A percentile compares a stretch with the other conserved stretches of the same genome.
Evolutionary conservation across 768 basidiomycete species (phyloP).

Genomic region (Phylloporus sp.): DNA sequence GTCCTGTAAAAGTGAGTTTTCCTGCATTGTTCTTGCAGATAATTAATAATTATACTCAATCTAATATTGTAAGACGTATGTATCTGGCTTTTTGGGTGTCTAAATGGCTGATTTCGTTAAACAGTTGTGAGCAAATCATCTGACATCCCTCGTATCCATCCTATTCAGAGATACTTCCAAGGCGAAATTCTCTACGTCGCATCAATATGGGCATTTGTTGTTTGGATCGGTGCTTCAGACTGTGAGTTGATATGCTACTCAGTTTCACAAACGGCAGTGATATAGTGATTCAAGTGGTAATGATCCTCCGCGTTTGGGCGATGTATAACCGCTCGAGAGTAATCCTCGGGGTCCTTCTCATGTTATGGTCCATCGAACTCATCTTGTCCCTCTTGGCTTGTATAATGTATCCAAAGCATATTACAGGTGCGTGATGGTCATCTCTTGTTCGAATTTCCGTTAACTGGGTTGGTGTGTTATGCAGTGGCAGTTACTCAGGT

Average conservation of each 20-base stretch:
- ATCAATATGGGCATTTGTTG: not conserved
- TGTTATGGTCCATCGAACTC: not conserved
- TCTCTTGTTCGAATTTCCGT: not conserved
- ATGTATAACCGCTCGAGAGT: constrained; percentile 7
- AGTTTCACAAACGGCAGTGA: not conserved
- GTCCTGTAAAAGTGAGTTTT: not conserved
- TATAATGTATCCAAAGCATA: not conserved
- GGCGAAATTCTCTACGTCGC: not conserved
- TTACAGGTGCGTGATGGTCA: not conserved
- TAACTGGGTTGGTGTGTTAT: not conserved
- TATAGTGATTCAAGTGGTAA: not conserved
- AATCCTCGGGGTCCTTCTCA: constrained; percentile 2
- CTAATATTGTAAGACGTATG: not conserved
- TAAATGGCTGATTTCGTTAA: not conserved
- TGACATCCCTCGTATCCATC: not conserved
- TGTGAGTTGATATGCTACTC: not conserved
- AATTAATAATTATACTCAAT: not conserved
- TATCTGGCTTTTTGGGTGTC: not conserved
- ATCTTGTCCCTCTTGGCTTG: not conserved
- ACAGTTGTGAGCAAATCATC: constrained; percentile 2
- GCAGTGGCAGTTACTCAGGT: constrained; percentile 1
- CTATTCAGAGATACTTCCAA: not conserved
- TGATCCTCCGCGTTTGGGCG: constrained; percentile 10
- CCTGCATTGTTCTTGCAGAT: not conserved
- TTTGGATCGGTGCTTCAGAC: constrained; percentile 1